Percentiles rank a stretch among this genome's conserved stretches.
These are phyloP conservation scores for Coemansia sp. DNA, from an alignment of 192 early-diverging fungal species.

Conservation along the genomic window DNA sequence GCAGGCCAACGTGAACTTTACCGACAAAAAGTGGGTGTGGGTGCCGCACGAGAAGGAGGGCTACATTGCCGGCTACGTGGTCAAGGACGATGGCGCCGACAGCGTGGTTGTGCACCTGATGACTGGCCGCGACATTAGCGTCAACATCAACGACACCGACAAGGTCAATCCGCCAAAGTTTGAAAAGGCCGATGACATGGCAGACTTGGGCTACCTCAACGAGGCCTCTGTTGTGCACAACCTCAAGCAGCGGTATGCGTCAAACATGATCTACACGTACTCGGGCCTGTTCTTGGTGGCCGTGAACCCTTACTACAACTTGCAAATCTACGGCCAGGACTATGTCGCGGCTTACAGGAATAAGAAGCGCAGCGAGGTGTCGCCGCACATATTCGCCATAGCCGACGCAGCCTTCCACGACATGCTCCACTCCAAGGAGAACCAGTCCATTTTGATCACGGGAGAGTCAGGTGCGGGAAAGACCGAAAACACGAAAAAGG, in stretches of 20 bases:
- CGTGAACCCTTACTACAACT: conserved; percentile 92
- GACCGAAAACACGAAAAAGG: conserved; percentile 99
- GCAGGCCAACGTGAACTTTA: conserved; percentile 70
- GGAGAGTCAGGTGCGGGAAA: conserved; percentile 99
- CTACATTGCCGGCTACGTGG: conserved; percentile 81
- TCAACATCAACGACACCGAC: conserved; percentile 79
- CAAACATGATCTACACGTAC: conserved; percentile 96
- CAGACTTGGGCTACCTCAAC: conserved; percentile 93
- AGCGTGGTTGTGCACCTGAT: conserved; percentile 72
- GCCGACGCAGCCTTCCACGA: conserved; percentile 93
- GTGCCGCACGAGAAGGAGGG: conserved; percentile 89
- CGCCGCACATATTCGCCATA: conserved; percentile 90
- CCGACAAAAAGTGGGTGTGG: conserved; percentile 98
- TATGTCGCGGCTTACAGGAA: conserved; percentile 62
- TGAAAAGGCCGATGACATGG: conserved; percentile 98
- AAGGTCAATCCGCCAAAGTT: conserved; percentile 99
- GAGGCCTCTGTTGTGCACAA: conserved; percentile 99
- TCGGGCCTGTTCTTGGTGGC: conserved; percentile 99
- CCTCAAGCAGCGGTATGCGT: conserved; percentile 82
- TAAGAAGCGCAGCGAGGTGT: conserved; percentile 70
- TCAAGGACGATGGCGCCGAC: conserved; percentile 65
- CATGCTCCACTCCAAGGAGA: conserved; percentile 90
- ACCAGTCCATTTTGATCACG: conserved; percentile 98
- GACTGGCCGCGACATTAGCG: conserved; percentile 68
- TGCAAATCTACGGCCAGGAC: conserved; percentile 86